A percentile compares a stretch with the other conserved stretches of the same genome.
Conservation (phyloP, 2,329 filamentous ascomycete species). For the Botrytis medusae region DNA sequence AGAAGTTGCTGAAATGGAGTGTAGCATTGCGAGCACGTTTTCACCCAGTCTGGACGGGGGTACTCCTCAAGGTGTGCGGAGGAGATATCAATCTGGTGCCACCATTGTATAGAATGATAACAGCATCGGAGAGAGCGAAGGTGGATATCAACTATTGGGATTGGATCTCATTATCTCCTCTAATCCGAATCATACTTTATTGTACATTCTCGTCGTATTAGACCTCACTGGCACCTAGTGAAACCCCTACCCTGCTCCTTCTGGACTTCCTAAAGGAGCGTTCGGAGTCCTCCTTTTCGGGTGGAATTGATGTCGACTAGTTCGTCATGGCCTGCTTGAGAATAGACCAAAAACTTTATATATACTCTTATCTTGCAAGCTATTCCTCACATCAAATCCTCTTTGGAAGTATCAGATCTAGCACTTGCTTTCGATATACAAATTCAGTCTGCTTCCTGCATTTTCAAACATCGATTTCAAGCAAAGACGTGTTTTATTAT, state of each 20-base stretch:
- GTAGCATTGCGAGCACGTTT: not conserved
- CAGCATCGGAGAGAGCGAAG: not conserved
- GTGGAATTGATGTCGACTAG: not conserved
- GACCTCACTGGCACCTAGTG: not conserved
- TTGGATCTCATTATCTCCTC: not conserved
- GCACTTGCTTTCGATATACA: constrained; percentile 1
- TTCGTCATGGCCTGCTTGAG: not conserved
- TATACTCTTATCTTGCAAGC: not conserved
- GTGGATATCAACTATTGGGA: not conserved
- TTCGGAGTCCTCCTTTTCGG: constrained; percentile 2
- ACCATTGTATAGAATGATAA: not conserved
- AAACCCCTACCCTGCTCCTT: not conserved
- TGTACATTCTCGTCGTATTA: not conserved
- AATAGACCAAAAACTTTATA: not conserved
- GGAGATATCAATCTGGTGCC: not conserved
- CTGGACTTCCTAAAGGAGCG: not conserved
- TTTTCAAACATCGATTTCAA: not conserved
- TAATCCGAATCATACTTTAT: not conserved
- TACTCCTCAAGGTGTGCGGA: not conserved
- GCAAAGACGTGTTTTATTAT: too few relatives aligned
- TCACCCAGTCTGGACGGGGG: not conserved
- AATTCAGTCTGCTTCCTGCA: not conserved
- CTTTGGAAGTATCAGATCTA: not conserved
- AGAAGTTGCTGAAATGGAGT: not conserved
- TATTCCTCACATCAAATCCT: not conserved